A percentile compares a stretch with the other conserved stretches of the same genome.
Evolutionary conservation across 768 basidiomycete species (phyloP).

Genomic region (Hericium rajendrae): DNA sequence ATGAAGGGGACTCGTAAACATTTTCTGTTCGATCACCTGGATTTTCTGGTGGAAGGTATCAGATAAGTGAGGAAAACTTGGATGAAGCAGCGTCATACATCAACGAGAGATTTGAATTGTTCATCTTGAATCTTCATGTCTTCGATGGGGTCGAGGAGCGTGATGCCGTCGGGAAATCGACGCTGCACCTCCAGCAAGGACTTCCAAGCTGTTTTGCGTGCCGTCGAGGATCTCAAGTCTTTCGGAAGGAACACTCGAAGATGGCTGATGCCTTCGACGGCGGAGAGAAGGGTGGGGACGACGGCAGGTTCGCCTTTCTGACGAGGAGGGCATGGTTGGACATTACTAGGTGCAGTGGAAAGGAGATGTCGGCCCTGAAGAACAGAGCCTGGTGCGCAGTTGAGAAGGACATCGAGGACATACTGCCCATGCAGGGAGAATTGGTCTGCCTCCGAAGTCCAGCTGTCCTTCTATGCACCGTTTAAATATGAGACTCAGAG

Average conservation of each 20-base stretch:
- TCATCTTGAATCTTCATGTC: constrained; percentile 96
- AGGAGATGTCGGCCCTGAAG: constrained; percentile 47
- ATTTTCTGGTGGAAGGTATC: constrained; percentile 59
- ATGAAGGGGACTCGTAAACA: constrained; percentile 73
- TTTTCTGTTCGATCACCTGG: constrained; percentile 75
- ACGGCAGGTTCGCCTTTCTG: constrained; percentile 78
- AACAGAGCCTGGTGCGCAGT: constrained; percentile 56
- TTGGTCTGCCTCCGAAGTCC: constrained; percentile 62
- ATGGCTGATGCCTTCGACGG: constrained; percentile 78
- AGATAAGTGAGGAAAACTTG: neutral
- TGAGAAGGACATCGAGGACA: constrained; percentile 84
- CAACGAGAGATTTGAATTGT: constrained; percentile 78
- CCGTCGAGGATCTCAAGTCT: constrained; percentile 67
- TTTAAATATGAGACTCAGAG: neutral
- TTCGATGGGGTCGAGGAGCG: constrained; percentile 81
- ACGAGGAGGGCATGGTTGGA: constrained; percentile 63
- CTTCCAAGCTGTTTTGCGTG: constrained; percentile 82
- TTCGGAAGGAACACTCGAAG: constrained; percentile 85
- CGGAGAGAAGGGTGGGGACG: constrained; percentile 80
- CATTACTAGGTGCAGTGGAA: constrained; percentile 52
- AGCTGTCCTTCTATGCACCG: constrained; percentile 38
- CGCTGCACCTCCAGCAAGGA: constrained; percentile 85
- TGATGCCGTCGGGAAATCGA: constrained; percentile 80
- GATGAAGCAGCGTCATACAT: constrained; percentile 34
- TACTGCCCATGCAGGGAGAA: constrained; percentile 82